Percentiles rank a stretch among this genome's conserved stretches.
These are phyloP conservation scores for Nakaseomyces nivariensis DNA, from an alignment of 1,139 yeast genomes.

Conservation along the genomic window DNA sequence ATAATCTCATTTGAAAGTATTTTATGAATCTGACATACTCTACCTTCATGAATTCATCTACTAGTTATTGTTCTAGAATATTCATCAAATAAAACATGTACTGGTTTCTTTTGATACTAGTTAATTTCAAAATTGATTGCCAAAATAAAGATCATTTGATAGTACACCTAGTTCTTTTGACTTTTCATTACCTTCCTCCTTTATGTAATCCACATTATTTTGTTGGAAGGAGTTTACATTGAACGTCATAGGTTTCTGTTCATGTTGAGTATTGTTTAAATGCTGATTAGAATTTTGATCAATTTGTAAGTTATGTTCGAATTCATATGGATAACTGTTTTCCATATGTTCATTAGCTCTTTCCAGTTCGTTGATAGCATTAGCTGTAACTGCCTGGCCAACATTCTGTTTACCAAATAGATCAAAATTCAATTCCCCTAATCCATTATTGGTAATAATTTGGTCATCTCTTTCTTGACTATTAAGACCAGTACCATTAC, in stretches of 20 bases:
- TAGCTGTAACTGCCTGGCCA: neutral
- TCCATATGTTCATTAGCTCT: neutral
- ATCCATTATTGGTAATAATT: neutral
- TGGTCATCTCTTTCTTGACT: neutral
- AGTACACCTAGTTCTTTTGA: neutral
- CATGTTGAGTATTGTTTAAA: neutral
- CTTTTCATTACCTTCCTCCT: neutral
- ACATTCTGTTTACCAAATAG: neutral
- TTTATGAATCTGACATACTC: too few relatives aligned
- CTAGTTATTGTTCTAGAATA: neutral
- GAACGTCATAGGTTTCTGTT: neutral
- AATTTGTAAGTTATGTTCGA: neutral
- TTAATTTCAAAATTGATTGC: neutral
- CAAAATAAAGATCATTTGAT: conserved; percentile 1
- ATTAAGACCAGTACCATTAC: conserved; percentile 4
- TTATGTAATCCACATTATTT: neutral
- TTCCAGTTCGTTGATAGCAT: neutral
- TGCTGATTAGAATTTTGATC: neutral
- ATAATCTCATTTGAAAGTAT: too few relatives aligned
- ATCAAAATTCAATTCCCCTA: neutral
- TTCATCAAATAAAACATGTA: neutral
- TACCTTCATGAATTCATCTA: too few relatives aligned
- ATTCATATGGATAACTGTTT: neutral
- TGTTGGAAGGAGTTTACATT: neutral
- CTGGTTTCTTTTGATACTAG: too few relatives aligned